Base-by-base conservation (phyloP, 129 eudicot species). In the Artemisia annua region DNA sequence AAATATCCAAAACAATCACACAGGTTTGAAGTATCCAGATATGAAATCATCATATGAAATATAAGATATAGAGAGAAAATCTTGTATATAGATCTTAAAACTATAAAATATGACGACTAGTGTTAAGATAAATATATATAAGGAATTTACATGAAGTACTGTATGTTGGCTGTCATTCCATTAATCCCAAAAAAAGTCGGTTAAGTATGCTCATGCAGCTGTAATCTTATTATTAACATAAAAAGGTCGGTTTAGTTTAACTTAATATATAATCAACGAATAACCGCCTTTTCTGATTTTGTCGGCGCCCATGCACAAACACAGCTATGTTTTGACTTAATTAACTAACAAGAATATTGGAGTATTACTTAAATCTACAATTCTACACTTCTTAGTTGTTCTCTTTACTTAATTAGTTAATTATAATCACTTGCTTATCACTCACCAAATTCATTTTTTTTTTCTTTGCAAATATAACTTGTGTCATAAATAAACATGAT, bases 111-210 rank as follows among this genome's bases (percentile, higher is more conserved):
- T 46, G 67, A 75, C 79, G 67, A 75, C 79, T 12, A 67, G 74
- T 26, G 74, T 26, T 62, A 26, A 24, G 71, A 39, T 46, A 5
- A 43, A 51, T 39, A 39, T 39, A 39, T 39, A 26, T 13, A 60
- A 13, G 5, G 74, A 12, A 54, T 58, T 73, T 74, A 60, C 18
- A 52, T 49, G 30, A 5, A 39, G 2, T 39, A 39, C 46, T 58
- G 73, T 55, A 71, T 59, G 67, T 72, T 63, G 80, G 84, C 84
- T 80, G 84, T 80, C 84, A 80, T 70, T 80, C 80, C 77, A 74
- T 75, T 55, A 70, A 80, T 80, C 54, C 52, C 67, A 53, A 75
- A 43, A 75, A 75, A 80, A 63, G 84, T 80, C 84, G 73, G 84
- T 80, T 75, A 53, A 63, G 77, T 43, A 75, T 75, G 75, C 66